Evolutionary conservation across 495 filamentous ascomycete genomes (phyloP), one percentile per base, ranked within the genome.

Genomic region (Usnea hakonensis): DNA sequence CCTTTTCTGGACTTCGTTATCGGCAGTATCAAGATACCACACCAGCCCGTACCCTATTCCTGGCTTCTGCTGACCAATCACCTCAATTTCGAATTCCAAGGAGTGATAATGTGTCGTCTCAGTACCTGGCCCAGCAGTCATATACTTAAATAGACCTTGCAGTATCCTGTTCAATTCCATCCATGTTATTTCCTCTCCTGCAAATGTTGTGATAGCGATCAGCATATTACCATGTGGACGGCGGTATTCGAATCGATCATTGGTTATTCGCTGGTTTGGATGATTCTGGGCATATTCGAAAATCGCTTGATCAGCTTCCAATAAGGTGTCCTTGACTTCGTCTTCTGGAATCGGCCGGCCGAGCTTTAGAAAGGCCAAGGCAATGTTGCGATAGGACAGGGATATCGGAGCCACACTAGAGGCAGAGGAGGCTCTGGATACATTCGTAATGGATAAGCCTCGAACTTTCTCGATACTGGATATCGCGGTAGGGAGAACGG

Each of bases 191-290:
- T 43, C 33, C 33, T 33, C 11, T 3, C 17, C 16, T 19, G 17
- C 1, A 7, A 2, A 2, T 0, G 46, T 30, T 2, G 5, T 38
- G 23, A 61, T 61, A 32, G 28, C 32, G 30, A 61, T 36, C 23
- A 54, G 48, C 33, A 61, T 50, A 1, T 54, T 41, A 48, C 58
- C 46, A 13, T 33, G 7, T 1, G 48, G 48, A 32, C 33, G 19
- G 23, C 23, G 58, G 33, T 54, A 61, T 23, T 54, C 48, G 40
- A 61, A 61, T 54, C 48, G 58, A 16, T 61, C 30, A 9, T 44
- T 17, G 26, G 37, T n/a, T 44, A 61, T 55, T 10, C 17, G 9
- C 30, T 61, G 8, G 16, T 36, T 28, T 21, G 48, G 23, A 33
- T 32, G 4, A 33, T 17, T 16, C 1, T 37, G 36, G 28, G 23